These are phyloP conservation scores for Barnettozyma californica DNA, from an alignment of 805 yeast genomes.

Conservation along the genomic window DNA sequence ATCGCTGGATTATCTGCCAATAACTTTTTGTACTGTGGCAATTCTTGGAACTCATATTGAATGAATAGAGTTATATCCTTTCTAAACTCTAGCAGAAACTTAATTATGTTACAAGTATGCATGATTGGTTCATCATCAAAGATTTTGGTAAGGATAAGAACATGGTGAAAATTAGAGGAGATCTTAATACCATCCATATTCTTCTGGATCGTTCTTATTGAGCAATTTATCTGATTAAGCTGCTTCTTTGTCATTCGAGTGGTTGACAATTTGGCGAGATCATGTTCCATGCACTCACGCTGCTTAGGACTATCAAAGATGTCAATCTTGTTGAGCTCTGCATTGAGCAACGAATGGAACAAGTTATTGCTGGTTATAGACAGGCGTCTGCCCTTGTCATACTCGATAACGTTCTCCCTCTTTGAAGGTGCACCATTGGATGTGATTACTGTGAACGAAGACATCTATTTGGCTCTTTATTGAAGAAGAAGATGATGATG, in stretches of 20 bases:
- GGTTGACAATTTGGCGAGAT: constrained; percentile 12
- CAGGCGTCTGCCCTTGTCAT: constrained; percentile 9
- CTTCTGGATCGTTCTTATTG: constrained; percentile 27
- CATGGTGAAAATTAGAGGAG: constrained; percentile 20
- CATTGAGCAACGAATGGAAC: constrained; percentile 24
- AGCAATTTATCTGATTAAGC: constrained; percentile 23
- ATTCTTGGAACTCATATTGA: constrained; percentile 17
- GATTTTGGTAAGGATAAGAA: constrained; percentile 28
- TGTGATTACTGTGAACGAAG: background rate
- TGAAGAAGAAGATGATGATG: no score
- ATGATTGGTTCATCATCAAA: constrained; percentile 28
- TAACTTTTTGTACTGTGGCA: constrained; percentile 7
- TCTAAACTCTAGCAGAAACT: constrained; percentile 19
- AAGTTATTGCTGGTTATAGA: constrained; percentile 22
- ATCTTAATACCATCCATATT: constrained; percentile 28
- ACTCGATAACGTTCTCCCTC: background rate
- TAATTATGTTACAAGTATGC: constrained; percentile 21
- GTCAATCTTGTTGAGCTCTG: constrained; percentile 23
- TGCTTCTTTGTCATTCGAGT: constrained; percentile 26
- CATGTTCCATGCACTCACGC: constrained; percentile 15
- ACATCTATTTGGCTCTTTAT: background rate
- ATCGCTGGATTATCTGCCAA: constrained; percentile 6
- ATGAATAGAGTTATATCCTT: constrained; percentile 16
- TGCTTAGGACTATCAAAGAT: constrained; percentile 17
- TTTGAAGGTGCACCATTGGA: background rate